Base-by-base conservation (phyloP, 192 early-diverging fungal genomes). In the Coemansia javaensis region DNA sequence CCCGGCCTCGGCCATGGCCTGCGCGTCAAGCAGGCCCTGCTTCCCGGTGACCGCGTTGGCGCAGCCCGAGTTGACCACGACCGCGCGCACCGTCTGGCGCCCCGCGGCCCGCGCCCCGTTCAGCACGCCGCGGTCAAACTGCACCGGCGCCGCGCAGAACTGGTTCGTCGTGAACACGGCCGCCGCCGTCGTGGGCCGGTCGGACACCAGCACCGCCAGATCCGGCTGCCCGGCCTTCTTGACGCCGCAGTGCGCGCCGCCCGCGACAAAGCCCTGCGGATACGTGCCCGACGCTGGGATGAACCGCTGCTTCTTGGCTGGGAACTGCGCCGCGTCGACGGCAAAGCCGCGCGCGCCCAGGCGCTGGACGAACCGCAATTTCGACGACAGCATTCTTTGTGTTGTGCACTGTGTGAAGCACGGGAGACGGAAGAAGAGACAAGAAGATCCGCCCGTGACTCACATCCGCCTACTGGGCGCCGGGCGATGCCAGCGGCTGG, bases 21-120 rank as follows among this genome's bases (percentile, higher is more conserved):
- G 75, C 0, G 95, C 93, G 53, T 98, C 83, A 24, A 70, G 63
- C 3, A 93, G 50, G 4, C 95, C 95, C 55, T 85, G 62, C 0
- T 82, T 76, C 7, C 95, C 95, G 0, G 95, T 98, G 13, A 93
- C 93, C 1, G 95, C 95, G 58, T 98, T 98, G 14, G 95, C 95
- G 65, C 91, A 94, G 0, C 93, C 92, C 11, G 90, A 89, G 63
- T 97, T 95, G 17, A 84, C 81, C 6, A 94, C 77, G 3, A 93
- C 69, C 2, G 63, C 68, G 14, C 56, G 56, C 14, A 82, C 48
- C 3, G 75, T 74, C 32, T 66, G 63, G 33, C 73, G 57, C 4
- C 53, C 63, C 23, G 54, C 61, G 37, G 64, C 72, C 11, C 59
- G 52, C 8, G 78, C 78, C 11, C 57, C 44, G 15, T 77, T 42